Evolutionary conservation across 2,329 filamentous ascomycete genomes (phyloP), one percentile per base, ranked within the genome.

Genomic region (Aureobasidium sp.): DNA sequence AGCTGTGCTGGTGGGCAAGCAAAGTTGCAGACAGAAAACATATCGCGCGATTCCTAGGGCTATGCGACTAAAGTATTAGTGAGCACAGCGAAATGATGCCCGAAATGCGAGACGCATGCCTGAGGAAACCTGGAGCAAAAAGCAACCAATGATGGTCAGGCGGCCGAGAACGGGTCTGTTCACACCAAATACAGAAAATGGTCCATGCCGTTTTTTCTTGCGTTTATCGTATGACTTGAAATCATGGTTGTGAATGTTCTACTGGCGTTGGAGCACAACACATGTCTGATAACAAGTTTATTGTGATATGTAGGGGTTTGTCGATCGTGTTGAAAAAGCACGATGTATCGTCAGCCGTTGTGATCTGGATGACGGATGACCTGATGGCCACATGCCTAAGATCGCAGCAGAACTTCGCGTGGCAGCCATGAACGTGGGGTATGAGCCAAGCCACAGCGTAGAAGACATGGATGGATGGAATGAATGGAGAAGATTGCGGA

Each of bases 391-490:
- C n/a, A 32, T 35, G 30, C 21, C 32, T 48, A 21, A 19, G 17
- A 34, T 35, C 30, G 44, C 29, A 40, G 24, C 35, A 50, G 8
- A 22, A 29, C 10, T 29, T 32, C 51, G 40, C 51, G 51, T 44
- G 51, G 51, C 39, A 53, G 41, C 51, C 51, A 53, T 53, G 19
- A 38, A 17, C 24, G 41, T 53, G 51, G 51, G 51, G 51, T 45
- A 32, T 22, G 6, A 14, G 14, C 3, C 16, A 34, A 51, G 35
- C 37, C 48, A 51, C 32, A 51, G 30, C 27, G 35, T 50, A 25
- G 24, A 32, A 25, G 19, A 14, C 38, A 25, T 22, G 25, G 24
- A 21, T 29, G 27, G 5, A 25, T 22, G 25, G 24, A 21, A 19
- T 19, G 5, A 34, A 32, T 30, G 12, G 35, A 27, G 25, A 41